Percentiles rank a stretch among this genome's conserved stretches.
These are phyloP conservation scores for Scheffersomyces titani DNA, from an alignment of 1,139 yeast genomes.

Conservation along the genomic window DNA sequence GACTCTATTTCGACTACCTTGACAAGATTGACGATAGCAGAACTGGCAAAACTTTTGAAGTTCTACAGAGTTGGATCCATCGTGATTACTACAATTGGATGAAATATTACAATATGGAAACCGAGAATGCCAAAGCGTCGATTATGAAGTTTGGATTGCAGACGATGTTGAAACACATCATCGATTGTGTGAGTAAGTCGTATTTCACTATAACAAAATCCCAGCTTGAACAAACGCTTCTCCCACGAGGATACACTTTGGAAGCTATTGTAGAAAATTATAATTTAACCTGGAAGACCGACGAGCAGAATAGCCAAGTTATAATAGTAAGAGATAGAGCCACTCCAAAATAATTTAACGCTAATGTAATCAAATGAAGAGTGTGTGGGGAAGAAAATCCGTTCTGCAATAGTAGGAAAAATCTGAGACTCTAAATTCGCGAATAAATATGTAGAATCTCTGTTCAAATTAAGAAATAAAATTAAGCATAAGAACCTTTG, in stretches of 20 bases:
- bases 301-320: constrained; percentile 12
- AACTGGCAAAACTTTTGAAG: constrained; percentile 15
- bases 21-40: constrained; percentile 11
- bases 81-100: constrained; percentile 48
- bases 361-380: not conserved
- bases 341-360: not conserved
- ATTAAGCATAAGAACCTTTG: not conserved
- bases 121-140: constrained; percentile 26
- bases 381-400: not conserved
- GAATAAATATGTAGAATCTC: not conserved
- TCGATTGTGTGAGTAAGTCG: constrained; percentile 31
- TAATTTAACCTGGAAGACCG: constrained; percentile 28
- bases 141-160: constrained; percentile 47
- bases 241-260: constrained; percentile 30
- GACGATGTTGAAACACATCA: constrained; percentile 29
- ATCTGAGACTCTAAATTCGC: not conserved
- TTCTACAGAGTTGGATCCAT: constrained; percentile 37
- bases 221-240: constrained; percentile 20
- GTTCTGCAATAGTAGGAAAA: not conserved
- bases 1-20: constrained; percentile 29
- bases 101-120: constrained; percentile 29
- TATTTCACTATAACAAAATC: constrained; percentile 32
- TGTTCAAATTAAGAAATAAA: not conserved
- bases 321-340: constrained; percentile 25
- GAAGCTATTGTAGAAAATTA: constrained; percentile 20